Evolutionary conservation across 2,329 filamentous ascomycete species (phyloP), one percentile per base, ranked within the genome.

Genomic region (Plectosphaerella plurivora): DNA sequence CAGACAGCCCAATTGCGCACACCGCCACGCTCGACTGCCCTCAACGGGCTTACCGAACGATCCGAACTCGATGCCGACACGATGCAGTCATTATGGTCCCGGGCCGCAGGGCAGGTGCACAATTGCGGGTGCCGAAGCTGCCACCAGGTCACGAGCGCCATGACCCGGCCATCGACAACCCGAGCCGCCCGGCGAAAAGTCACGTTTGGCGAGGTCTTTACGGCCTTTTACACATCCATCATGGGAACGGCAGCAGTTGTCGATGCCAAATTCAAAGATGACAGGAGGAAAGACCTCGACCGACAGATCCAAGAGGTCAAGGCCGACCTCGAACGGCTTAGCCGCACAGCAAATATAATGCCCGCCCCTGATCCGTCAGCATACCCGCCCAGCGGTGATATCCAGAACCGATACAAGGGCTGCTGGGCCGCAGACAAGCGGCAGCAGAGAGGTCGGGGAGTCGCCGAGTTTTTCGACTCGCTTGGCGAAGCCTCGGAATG

Each of bases 1-100:
- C 44, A 35, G 46, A 52, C 50, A 8, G 47, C 18, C 47, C 15
- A 48, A 33, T 33, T 46, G 44, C 49, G 15, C 20, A 33, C 16
- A 7, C 41, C 37, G 25, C 47, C 36, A 24, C 11, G 22, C 20
- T 47, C 54, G 54, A 56, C 54, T 45, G 48, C 41, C 41, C 41
- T 39, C 41, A 47, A 28, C 33, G 28, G 45, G 42, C 45, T 49
- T 52, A 3, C 41, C 16, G 11, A 44, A 12, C 22, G n/a, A 12
- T 18, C 41, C n/a, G 41, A 46, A 47, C 60, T 61, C 60, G 52
- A 72, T 72, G 73, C 65, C 57, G 62, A 63, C 59, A 72, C 65
- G 63, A 91, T 91, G 88, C 82, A 82, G 70, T 76, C 78, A 58
- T 66, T 89, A 60, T 87, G 85, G 84, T 84, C 82, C 68, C 81